phyloP scores from a whole-genome alignment of 2,329 filamentous ascomycete species.

The Setomelanomma holmii region DNA sequence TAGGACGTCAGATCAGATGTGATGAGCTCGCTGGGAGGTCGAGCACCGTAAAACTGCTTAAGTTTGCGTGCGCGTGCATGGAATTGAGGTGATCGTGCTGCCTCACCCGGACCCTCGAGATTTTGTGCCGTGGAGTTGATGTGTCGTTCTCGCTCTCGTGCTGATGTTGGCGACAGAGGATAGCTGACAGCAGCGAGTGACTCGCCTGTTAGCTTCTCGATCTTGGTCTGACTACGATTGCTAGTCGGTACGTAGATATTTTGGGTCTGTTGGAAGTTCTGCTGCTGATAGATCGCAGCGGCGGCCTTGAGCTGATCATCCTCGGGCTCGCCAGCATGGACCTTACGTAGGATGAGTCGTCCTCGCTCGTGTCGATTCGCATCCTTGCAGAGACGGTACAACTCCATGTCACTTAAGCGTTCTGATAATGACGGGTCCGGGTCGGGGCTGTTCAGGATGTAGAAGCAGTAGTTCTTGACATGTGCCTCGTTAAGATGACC shows the following conservation, averaged over 20 bases:
- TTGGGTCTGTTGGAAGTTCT: constrained; percentile 75
- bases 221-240: constrained; percentile 82
- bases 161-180: constrained; percentile 81
- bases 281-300: constrained; percentile 87
- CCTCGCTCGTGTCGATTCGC: constrained; percentile 84
- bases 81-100: constrained; percentile 43
- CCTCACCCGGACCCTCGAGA: constrained; percentile 50
- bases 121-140: constrained; percentile 61
- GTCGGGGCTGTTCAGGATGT: constrained; percentile 85
- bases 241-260: constrained; percentile 66
- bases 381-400: constrained; percentile 91
- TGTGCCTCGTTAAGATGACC: constrained; percentile 88
- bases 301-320: constrained; percentile 85
- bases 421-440: constrained; percentile 82
- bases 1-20: constrained; percentile 95
- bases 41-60: constrained; percentile 86
- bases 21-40: constrained; percentile 96
- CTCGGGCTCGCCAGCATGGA: constrained; percentile 90
- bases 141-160: constrained; percentile 70
- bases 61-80: constrained; percentile 61
- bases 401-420: constrained; percentile 82
- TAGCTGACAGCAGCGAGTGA: constrained; percentile 85
- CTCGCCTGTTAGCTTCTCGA: constrained; percentile 88
- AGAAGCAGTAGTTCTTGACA: constrained; percentile 96
- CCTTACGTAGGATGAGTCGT: constrained; percentile 86